Base-by-base conservation (phyloP, 176 grass and related monocot genomes). In the Bonia amplexicaulis region DNA sequence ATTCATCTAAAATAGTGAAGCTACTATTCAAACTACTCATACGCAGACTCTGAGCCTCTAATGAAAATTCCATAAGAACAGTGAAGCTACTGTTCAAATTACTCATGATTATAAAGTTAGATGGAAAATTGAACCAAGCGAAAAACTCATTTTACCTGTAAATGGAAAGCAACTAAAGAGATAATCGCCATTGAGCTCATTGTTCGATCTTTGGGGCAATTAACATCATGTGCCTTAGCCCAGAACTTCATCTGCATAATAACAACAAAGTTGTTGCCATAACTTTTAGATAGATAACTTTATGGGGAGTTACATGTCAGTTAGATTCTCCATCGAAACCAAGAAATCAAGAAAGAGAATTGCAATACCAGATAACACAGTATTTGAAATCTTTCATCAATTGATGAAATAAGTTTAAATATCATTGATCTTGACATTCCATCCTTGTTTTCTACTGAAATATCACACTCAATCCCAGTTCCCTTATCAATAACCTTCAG, bases 151-250 rank as follows among this genome's bases (percentile, higher is more conserved):
- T 85, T 61, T 92, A 94, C 96, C 96, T 98, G 96, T 73, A 98
- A 93, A 89, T 98, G 96, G 80, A 98, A 98, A 89, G 96, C 89
- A 80, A 98, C 96, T 92, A 98, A 93, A 8, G 96, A 86, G 82
- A 95, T 93, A 87, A 98, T 94, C 23, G 91, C 79, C 84, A 98
- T 93, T n/a, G 96, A 98, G 91, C 93, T 98, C 83, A 98, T 87
- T 58, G 96, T 98, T 86, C 54, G 73, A 83, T 98, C 93, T 87
- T 78, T 98, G 78, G 96, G 87, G 78, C 91, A 90, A 79, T 93
- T 98, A 77, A 98, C 84, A 65, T 84, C 80, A 84, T 92, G 86
- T 63, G 64, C 72, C 81, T 92, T 93, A 25, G 57, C 57, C 57
- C 57, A 59, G 22, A 23, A 59, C 57, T 59, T 59, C 57, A 59